Percentiles rank a stretch among this genome's conserved stretches.
Conservation (phyloP, 169 alveolate genomes). For the Babesia sp. region DNA sequence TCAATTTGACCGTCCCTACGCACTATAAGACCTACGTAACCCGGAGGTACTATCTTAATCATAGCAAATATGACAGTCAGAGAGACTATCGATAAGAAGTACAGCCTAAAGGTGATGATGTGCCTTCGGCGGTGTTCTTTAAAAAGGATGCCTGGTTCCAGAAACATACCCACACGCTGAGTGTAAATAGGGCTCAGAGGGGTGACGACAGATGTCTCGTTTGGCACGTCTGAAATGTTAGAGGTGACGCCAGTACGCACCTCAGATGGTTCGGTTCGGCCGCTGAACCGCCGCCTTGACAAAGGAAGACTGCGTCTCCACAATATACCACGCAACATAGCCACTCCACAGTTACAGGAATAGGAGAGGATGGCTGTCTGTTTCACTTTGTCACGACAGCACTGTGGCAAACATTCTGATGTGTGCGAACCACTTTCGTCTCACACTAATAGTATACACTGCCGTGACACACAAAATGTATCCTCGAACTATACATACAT, state of each 20-base stretch:
- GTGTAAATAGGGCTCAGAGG: constrained; percentile 52
- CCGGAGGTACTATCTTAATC: constrained; percentile 65
- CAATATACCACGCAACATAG: neutral
- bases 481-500: too few species aligned
- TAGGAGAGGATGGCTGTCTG: too few species aligned
- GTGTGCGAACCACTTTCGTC: too few species aligned
- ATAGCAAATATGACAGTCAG: constrained; percentile 25
- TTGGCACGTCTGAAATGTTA: neutral
- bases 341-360: too few species aligned
- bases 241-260: neutral
- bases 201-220: neutral
- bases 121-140: constrained; percentile 19
- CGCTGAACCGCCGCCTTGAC: constrained; percentile 18
- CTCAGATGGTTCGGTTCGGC: neutral
- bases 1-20: constrained; percentile 54
- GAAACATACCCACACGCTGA: constrained; percentile 56
- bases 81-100: constrained; percentile 45
- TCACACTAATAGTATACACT: too few species aligned
- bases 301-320: constrained; percentile 28
- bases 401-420: too few species aligned
- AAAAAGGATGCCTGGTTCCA: constrained; percentile 57
- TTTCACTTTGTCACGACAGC: too few species aligned
- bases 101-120: constrained; percentile 23
- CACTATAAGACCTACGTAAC: constrained; percentile 62
- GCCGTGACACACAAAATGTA: too few species aligned